These are phyloP conservation scores for Marsdenia floribunda DNA, from an alignment of 257 asterid species.

Conservation along the genomic window DNA sequence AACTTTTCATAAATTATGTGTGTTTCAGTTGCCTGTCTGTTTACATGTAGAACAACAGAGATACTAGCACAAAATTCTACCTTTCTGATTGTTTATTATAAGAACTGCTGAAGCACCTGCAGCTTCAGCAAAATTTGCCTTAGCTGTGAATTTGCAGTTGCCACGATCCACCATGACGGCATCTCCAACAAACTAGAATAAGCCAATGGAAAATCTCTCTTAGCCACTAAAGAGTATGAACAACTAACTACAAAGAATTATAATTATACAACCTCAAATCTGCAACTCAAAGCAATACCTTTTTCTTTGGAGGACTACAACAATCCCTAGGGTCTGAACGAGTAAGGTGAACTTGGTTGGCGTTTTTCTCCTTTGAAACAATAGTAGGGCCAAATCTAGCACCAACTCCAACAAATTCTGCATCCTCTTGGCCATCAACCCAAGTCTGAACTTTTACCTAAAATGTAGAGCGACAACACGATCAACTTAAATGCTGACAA, in stretches of 20 bases:
- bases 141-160: constrained; percentile 69
- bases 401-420: constrained; percentile 87
- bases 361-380: constrained; percentile 85
- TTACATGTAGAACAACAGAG: not conserved
- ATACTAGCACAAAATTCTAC: constrained; percentile 24
- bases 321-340: constrained; percentile 74
- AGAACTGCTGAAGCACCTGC: constrained; percentile 94
- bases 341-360: constrained; percentile 52
- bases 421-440: constrained; percentile 68
- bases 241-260: not conserved
- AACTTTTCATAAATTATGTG: too few relatives aligned
- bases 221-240: constrained; percentile 17
- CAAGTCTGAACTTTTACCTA: constrained; percentile 94
- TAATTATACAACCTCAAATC: not conserved
- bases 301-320: constrained; percentile 50
- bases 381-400: constrained; percentile 83
- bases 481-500: not conserved
- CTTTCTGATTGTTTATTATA: constrained; percentile 79
- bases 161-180: constrained; percentile 83
- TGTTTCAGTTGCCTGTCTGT: not conserved
- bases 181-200: constrained; percentile 63
- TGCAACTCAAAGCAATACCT: constrained; percentile 34
- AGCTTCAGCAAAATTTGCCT: constrained; percentile 79
- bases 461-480: not conserved
- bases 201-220: constrained; percentile 9